Percentiles rank a stretch among this genome's conserved stretches.
Conservation (phyloP, 306 rosid genomes). For the Argentina anserina region DNA sequence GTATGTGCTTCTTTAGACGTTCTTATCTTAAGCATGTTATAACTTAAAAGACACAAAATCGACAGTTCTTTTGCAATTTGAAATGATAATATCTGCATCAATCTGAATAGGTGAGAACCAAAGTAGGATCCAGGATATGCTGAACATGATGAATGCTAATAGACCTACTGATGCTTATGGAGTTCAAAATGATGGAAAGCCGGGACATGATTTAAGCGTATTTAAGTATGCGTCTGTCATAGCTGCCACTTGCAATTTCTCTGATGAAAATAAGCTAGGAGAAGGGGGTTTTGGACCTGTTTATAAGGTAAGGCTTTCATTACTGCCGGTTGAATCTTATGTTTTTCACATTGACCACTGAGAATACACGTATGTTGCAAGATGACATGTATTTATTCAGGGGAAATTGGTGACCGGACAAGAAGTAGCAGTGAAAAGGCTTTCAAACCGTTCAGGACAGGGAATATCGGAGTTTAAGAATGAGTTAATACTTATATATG, state of each 20-base stretch:
- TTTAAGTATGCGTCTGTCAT: neutral
- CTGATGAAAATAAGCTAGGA: neutral
- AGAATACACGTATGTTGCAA: too few relatives aligned
- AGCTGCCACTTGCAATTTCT: neutral
- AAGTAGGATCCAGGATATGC: neutral
- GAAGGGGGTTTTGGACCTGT: neutral
- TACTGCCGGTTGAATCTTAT: neutral
- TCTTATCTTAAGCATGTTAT: neutral
- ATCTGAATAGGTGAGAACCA: neutral
- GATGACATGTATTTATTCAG: neutral
- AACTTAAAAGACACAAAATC: neutral
- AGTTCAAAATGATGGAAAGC: neutral
- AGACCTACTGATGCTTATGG: neutral
- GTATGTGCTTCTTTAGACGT: neutral
- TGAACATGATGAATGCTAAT: neutral
- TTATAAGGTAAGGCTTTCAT: neutral
- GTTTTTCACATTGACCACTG: neutral
- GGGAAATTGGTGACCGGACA: slow-evolving; percentile 16
- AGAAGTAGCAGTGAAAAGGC: slow-evolving; percentile 35
- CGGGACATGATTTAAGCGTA: neutral
- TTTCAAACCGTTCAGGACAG: slow-evolving; percentile 16
- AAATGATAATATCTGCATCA: neutral
- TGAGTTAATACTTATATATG: neutral
- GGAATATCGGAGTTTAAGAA: neutral
- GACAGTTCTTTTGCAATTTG: neutral